A percentile compares a stretch with the other conserved stretches of the same genome.
These are phyloP conservation scores for Phaffomyces antillensis DNA, from an alignment of 805 yeast genomes.

Conservation along the genomic window DNA sequence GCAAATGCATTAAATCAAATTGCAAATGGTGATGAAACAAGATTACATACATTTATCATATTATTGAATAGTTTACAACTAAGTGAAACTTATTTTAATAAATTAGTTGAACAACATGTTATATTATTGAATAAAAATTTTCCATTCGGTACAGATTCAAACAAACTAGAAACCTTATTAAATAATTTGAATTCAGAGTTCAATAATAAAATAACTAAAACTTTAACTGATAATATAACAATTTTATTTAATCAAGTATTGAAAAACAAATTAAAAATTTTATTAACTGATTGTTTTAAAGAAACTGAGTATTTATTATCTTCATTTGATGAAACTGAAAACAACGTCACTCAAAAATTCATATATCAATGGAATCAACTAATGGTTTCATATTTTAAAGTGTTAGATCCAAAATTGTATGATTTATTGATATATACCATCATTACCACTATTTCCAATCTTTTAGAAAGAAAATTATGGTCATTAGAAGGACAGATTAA, in stretches of 20 bases:
- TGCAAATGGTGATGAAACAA: conserved; percentile 36
- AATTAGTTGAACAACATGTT: conserved; percentile 25
- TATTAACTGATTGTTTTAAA: conserved; percentile 37
- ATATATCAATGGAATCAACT: conserved; percentile 56
- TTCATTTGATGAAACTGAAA: conserved; percentile 28
- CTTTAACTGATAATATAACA: conserved; percentile 32
- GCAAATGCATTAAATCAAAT: conserved; percentile 37
- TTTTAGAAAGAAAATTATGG: conserved; percentile 65
- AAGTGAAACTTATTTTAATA: conserved; percentile 50
- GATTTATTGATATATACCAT: conserved; percentile 39
- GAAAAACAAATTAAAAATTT: conserved; percentile 34
- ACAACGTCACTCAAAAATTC: conserved; percentile 40
- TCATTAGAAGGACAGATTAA: conserved; percentile 59
- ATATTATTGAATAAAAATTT: conserved; percentile 28
- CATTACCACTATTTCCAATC: conserved; percentile 46
- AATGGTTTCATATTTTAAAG: conserved; percentile 57
- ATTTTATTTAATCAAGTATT: conserved; percentile 42
- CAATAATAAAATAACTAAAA: conserved; percentile 22
- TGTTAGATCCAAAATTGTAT: conserved; percentile 49
- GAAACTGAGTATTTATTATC: conserved; percentile 20
- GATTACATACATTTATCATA: conserved; percentile 53
- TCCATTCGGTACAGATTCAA: conserved; percentile 31
- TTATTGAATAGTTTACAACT: conserved; percentile 68
- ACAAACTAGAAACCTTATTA: conserved; percentile 22
- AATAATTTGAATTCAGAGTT: conserved; percentile 19